phyloP scores from a whole-genome alignment of 1,139 yeast species.

The Cylindricascospora bacillispora region DNA sequence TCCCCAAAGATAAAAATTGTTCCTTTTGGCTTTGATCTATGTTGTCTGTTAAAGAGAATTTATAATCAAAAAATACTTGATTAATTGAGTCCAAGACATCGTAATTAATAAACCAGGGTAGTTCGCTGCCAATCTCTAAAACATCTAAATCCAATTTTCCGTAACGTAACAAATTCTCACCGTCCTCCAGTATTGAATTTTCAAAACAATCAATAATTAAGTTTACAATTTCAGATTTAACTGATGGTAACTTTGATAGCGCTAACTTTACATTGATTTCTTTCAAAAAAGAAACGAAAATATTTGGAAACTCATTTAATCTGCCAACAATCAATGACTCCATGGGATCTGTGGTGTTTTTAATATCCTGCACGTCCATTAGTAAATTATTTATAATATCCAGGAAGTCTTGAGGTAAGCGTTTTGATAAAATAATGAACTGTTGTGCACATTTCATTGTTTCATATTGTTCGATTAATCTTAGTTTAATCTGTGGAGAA shows the following conservation, averaged over 20 bases:
- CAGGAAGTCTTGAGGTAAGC: neutral
- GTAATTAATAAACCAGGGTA: slow-evolving; percentile 27
- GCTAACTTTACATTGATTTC: slow-evolving; percentile 9
- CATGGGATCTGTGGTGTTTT: slow-evolving; percentile 1
- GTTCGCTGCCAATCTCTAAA: slow-evolving; percentile 17
- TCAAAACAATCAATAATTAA: slow-evolving; percentile 31
- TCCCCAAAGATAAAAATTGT: slow-evolving; percentile 21
- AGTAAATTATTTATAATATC: slow-evolving; percentile 8
- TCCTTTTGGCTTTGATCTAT: slow-evolving; percentile 6
- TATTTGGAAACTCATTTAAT: slow-evolving; percentile 27
- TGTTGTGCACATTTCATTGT: slow-evolving; percentile 40
- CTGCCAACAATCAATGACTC: slow-evolving; percentile 20
- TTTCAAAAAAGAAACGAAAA: slow-evolving; percentile 30
- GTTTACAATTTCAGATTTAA: slow-evolving; percentile 25
- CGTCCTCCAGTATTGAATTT: slow-evolving; percentile 30
- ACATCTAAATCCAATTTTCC: slow-evolving; percentile 20
- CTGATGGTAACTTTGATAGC: slow-evolving; percentile 16
- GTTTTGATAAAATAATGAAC: slow-evolving; percentile 9
- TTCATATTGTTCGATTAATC: slow-evolving; percentile 31
- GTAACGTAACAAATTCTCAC: slow-evolving; percentile 31
- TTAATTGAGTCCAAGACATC: slow-evolving; percentile 19
- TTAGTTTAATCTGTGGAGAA: slow-evolving; percentile 19
- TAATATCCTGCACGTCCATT: slow-evolving; percentile 1
- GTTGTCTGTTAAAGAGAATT: slow-evolving; percentile 7
- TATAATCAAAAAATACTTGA: slow-evolving; percentile 21